phyloP scores from a whole-genome alignment of 495 filamentous ascomycete genomes.

The Daldinia childiae region DNA sequence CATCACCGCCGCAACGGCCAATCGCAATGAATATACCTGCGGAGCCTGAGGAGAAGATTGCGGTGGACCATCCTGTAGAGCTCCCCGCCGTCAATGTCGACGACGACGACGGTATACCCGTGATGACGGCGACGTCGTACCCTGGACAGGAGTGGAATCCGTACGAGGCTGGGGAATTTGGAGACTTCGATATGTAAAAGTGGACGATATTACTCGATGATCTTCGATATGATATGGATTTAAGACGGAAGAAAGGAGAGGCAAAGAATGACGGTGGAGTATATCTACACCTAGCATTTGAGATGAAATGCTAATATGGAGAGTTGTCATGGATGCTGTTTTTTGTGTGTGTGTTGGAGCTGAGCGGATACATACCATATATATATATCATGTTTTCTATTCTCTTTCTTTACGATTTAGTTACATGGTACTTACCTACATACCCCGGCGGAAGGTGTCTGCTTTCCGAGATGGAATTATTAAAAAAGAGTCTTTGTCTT shows the following conservation, averaged over 20 bases:
- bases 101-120: slow-evolving; percentile 63
- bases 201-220: not conserved
- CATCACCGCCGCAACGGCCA: slow-evolving; percentile 33
- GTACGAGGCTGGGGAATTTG: slow-evolving; percentile 52
- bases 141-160: slow-evolving; percentile 88
- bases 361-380: slow-evolving; percentile 9
- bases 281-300: not conserved
- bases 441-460: not conserved
- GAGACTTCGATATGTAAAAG: slow-evolving; percentile 35
- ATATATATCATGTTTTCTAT: not conserved
- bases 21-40: slow-evolving; percentile 36
- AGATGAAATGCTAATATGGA: not conserved
- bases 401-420: not conserved
- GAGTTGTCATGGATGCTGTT: not conserved
- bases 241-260: not conserved
- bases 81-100: slow-evolving; percentile 47
- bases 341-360: not conserved
- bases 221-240: not conserved
- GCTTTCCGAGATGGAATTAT: not conserved
- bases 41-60: slow-evolving; percentile 62
- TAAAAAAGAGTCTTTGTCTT: slow-evolving; percentile 8
- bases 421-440: not conserved
- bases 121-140: slow-evolving; percentile 82
- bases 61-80: slow-evolving; percentile 48
- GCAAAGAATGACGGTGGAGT: not conserved